Percentiles rank a stretch among this genome's conserved stretches.
Conservation (phyloP, 257 asterid species). For the Nicotiana paniculata region DNA sequence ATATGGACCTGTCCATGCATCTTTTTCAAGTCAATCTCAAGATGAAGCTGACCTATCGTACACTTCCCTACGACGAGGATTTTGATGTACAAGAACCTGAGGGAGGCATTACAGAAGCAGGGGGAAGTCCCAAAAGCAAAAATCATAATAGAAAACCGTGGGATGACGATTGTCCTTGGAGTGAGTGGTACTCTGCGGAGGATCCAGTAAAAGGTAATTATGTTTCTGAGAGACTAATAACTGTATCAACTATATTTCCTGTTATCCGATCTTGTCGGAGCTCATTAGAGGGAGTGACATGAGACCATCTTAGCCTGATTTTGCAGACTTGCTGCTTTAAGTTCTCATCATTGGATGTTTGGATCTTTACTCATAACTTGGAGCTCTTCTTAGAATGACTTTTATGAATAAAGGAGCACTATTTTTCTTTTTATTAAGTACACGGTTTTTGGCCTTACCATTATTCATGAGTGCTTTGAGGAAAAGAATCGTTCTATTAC, state of each 20-base stretch:
- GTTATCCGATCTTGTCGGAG: background rate
- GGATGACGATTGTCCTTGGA: slow-evolving; percentile 93
- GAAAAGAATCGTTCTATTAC: background rate
- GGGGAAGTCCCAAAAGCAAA: slow-evolving; percentile 42
- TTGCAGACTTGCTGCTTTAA: slow-evolving; percentile 1
- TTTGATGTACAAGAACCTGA: slow-evolving; percentile 45
- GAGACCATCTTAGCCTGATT: slow-evolving; percentile 1
- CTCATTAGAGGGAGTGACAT: background rate
- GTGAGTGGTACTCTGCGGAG: slow-evolving; percentile 94
- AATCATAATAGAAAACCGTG: slow-evolving; percentile 50
- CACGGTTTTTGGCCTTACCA: background rate
- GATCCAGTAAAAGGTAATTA: slow-evolving; percentile 75
- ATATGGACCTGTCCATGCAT: slow-evolving; percentile 80
- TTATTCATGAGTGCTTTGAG: background rate
- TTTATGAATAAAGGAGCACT: background rate
- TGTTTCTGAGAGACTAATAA: slow-evolving; percentile 8
- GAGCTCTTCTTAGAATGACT: background rate
- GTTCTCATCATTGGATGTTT: background rate
- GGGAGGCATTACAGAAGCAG: slow-evolving; percentile 38
- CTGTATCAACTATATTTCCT: background rate
- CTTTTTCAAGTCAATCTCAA: slow-evolving; percentile 65
- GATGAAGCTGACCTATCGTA: slow-evolving; percentile 83
- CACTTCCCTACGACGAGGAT: slow-evolving; percentile 56
- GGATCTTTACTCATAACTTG: background rate
- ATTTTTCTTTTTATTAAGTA: background rate